phyloP scores from a whole-genome alignment of 2,329 filamentous ascomycete species.

The Nothopassalora personata region DNA sequence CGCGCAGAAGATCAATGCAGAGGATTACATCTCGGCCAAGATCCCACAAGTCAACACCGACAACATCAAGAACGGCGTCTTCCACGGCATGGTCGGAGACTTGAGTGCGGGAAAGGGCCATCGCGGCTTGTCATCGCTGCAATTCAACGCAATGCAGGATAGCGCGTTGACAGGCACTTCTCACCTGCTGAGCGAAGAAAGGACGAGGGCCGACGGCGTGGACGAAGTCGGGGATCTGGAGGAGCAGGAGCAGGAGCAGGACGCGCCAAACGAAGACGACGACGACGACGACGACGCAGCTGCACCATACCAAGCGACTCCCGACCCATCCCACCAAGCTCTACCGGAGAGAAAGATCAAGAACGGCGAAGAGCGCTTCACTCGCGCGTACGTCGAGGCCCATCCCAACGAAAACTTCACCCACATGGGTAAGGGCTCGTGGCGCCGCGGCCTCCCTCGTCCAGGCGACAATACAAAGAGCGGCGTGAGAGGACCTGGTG shows the following conservation, averaged over 20 bases:
- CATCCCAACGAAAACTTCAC: not conserved
- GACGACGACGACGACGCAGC: not conserved
- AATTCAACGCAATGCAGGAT: not conserved
- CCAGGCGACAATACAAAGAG: not conserved
- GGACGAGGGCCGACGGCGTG: not conserved
- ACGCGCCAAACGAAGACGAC: not conserved
- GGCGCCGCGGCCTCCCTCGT: not conserved
- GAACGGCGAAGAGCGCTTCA: constrained; percentile 3
- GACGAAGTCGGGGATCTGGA: not conserved
- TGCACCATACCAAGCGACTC: not conserved
- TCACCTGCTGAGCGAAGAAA: not conserved
- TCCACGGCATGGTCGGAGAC: not conserved
- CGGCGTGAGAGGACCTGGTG: not conserved
- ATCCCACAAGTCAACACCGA: not conserved
- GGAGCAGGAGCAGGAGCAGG: not conserved
- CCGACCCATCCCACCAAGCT: not conserved
- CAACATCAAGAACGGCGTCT: not conserved
- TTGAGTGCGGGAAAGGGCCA: not conserved
- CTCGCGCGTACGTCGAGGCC: not conserved
- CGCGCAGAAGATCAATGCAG: not conserved
- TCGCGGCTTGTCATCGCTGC: not conserved
- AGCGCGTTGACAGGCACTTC: not conserved
- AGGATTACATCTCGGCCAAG: not conserved
- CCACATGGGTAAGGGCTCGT: not conserved
- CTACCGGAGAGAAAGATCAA: not conserved